Evolutionary conservation across 2,329 filamentous ascomycete species (phyloP), one percentile per base, ranked within the genome.

Genomic region (Talaromyces sp.): DNA sequence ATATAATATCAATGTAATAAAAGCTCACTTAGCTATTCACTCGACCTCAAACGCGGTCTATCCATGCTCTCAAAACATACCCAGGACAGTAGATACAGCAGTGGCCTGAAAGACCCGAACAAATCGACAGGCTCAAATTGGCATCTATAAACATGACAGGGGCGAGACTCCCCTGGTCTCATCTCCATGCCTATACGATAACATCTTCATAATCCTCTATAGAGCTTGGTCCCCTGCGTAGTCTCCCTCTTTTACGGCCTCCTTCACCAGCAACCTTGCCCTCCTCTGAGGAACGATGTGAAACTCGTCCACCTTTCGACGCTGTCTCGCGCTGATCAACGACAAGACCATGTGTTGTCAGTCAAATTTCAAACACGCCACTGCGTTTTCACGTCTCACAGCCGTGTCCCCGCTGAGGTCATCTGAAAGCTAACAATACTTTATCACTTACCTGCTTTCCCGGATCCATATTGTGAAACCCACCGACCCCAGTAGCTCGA

Each of bases 401-500:
- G 3, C 18, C n/a, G 12, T 52, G 16, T 52, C 16, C 28, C n/a
- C 23, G 14, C 14, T 31, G 46, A 21, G 4, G 21, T 18, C 14
- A 52, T 21, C n/a, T 39, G 16, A 35, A 12, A 23, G 18, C 33
- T 25, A 35, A 12, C 8, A 37, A 37, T 55, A 37, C 9, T 5
- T 11, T 23, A n/a, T 25, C n/a, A 23, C 63, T 63, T 68, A 72
- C 71, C 66, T 71, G 71, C 63, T 73, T 73, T 44, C 68, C 63
- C 1, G 69, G 66, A 37, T 73, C 68, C 69, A 71, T 72, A 16
- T 66, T 57, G 40, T 70, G 69, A 50, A 72, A 71, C 25, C 69
- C 69, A 37, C 71, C 69, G 12, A 66, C 66, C 5, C 69, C 71
- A 21, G 60, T 65, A 28, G 69, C 67, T 61, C 67, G 71, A 16